Evolutionary conservation across 2,329 filamentous ascomycete genomes (phyloP), one percentile per base, ranked within the genome.

Genomic region (Beauveria medogensis): DNA sequence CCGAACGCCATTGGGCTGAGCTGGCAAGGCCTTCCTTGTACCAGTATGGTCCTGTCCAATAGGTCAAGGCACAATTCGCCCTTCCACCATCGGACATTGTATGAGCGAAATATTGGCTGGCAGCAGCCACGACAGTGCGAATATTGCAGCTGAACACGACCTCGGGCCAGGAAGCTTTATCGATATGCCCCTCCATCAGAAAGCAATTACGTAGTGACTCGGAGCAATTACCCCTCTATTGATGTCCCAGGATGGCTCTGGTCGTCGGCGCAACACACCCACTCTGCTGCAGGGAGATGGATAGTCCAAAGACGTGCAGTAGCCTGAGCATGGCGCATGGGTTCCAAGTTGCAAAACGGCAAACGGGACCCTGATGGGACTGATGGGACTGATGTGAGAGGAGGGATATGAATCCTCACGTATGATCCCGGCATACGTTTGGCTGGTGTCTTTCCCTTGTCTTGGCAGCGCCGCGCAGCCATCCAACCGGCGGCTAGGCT

Each of bases 161-260:
- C 30, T 12, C 3, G 30, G 30, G 30, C 30, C 30, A 34, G 30
- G 3, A 12, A 34, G n/a, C 20, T 46, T 58, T 58, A 58, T 58
- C 55, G 55, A 58, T 58, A 58, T 58, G 55, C 55, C 55, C 55
- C 55, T 50, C 55, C 55, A 40, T 28, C 16, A 20, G 10, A 20
- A 7, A 7, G 46, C n/a, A n/a, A 58, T 50, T 51, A 51, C 44
- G 47, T 51, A 50, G 46, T 24, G 34, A 48, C 37, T 48, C 46
- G 34, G 28, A 5, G 30, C 20, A 20, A 12, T 58, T 58, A 58
- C 55, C 55, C 55, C 55, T 58, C 55, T 58, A 58, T 58, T 58
- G 55, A 58, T 58, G 28, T 51, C 51, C 46, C 51, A 24, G 44
- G 26, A 37, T 50, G 16, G 10, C 43, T 47, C 26, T 55, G 41